These are phyloP conservation scores for Cenchrus americanus DNA, from an alignment of 176 grass and related monocot species.

Conservation along the genomic window DNA sequence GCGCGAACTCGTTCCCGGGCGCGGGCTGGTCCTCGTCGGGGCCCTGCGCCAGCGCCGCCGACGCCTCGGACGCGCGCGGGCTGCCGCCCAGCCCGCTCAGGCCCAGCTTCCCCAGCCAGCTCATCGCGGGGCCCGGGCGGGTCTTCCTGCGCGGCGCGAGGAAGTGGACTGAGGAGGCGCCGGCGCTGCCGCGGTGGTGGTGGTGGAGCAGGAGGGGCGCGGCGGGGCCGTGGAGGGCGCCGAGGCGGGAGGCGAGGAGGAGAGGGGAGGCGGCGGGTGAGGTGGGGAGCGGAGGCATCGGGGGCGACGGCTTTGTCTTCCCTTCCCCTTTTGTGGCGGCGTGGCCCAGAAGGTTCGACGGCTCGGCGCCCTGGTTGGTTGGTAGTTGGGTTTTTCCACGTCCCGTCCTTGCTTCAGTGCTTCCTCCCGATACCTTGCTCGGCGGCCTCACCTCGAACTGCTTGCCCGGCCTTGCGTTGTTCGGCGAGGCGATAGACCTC, in stretches of 20 bases:
- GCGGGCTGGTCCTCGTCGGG: conserved; percentile 85
- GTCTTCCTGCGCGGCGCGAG: conserved; percentile 32
- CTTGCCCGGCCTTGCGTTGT: not conserved
- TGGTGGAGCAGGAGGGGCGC: not conserved
- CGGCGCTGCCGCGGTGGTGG: not conserved
- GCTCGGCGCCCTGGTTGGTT: conserved; percentile 27
- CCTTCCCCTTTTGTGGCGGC: conserved; percentile 54
- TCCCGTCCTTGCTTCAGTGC: not conserved
- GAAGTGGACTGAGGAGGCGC: conserved; percentile 7
- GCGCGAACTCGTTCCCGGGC: conserved; percentile 79
- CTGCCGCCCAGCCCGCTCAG: conserved; percentile 60
- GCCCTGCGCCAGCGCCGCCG: conserved; percentile 81
- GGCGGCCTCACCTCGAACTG: not conserved
- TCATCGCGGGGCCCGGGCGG: conserved; percentile 49
- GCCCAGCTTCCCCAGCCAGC: conserved; percentile 96
- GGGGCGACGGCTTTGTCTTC: conserved; percentile 18
- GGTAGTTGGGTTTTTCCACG: conserved; percentile 25
- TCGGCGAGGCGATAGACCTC: not conserved
- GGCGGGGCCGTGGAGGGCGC: not conserved
- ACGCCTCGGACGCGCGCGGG: conserved; percentile 72
- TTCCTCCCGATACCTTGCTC: not conserved
- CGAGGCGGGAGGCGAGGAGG: conserved; percentile 39
- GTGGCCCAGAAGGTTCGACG: conserved; percentile 51
- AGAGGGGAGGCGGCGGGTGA: conserved; percentile 46
- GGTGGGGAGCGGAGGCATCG: conserved; percentile 70